Evolutionary conservation across 1,284 basidiomycete genomes (phyloP).

Genomic region (Melampsora medusae): DNA sequence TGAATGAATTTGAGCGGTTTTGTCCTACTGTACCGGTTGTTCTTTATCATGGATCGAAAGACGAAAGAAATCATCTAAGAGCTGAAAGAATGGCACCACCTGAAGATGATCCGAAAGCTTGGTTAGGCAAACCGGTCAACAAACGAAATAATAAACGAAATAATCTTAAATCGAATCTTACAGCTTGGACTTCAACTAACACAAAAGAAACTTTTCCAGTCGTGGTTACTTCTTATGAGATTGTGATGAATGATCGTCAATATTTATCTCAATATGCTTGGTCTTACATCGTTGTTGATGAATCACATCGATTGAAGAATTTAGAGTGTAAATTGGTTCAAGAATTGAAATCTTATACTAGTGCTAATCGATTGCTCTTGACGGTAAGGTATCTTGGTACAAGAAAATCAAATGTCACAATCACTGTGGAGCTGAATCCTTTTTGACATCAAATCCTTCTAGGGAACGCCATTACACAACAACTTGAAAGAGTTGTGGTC

Average conservation of each 20-base stretch:
- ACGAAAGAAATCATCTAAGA: constrained; percentile 62
- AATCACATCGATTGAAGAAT: constrained; percentile 92
- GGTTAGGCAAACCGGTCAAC: constrained; percentile 37
- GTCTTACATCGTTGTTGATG: constrained; percentile 94
- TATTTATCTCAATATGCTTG: constrained; percentile 70
- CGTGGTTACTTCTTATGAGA: constrained; percentile 88
- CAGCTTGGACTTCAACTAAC: constrained; percentile 44
- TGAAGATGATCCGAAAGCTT: constrained; percentile 50
- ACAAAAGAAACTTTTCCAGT: constrained; percentile 65
- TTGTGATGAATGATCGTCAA: constrained; percentile 77
- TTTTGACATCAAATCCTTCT: constrained; percentile 40
- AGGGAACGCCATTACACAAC: constrained; percentile 63
- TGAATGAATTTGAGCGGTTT: constrained; percentile 79
- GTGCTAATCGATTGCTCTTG: constrained; percentile 82
- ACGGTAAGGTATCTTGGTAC: constrained; percentile 84
- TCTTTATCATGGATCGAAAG: constrained; percentile 82
- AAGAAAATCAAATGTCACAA: neutral
- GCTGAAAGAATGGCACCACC: constrained; percentile 49
- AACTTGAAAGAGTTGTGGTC: constrained; percentile 92
- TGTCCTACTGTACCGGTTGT: constrained; percentile 72
- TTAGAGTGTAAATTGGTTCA: constrained; percentile 73
- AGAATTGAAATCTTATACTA: constrained; percentile 83
- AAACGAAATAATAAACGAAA: constrained; percentile 31
- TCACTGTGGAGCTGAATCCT: constrained; percentile 13
- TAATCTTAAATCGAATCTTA: constrained; percentile 4